Conservation (phyloP, 108 stramenopile genomes). For the Fistulifera solaris region DNA sequence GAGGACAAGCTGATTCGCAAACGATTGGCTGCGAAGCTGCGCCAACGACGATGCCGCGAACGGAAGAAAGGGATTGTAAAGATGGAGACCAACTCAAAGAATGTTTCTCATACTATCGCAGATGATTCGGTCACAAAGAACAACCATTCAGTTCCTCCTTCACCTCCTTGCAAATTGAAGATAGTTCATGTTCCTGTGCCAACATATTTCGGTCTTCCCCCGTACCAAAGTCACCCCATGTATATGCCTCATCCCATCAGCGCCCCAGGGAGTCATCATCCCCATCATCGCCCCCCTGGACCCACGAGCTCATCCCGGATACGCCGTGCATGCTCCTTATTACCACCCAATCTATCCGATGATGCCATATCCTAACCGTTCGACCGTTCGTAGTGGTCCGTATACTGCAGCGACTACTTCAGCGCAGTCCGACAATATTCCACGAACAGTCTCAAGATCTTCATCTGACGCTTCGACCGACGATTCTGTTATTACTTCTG, state of each 20-base stretch:
- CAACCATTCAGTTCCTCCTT: too few species aligned
- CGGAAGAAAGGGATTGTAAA: slow-evolving; percentile 2
- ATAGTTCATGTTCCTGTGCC: too few species aligned
- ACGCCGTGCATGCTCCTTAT: not conserved
- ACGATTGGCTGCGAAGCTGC: slow-evolving; percentile 10
- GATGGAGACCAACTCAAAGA: not conserved
- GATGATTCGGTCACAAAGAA: too few species aligned
- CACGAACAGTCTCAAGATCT: too few species aligned
- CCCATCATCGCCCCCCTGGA: not conserved
- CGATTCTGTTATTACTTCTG: not conserved
- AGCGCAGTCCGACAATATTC: too few species aligned
- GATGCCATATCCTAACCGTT: too few species aligned
- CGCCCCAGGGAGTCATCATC: not conserved
- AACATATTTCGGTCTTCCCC: too few species aligned
- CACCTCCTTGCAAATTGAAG: too few species aligned
- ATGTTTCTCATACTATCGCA: too few species aligned
- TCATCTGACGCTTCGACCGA: too few species aligned
- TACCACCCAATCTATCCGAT: not conserved
- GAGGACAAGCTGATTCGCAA: slow-evolving; percentile 10
- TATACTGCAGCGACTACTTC: not conserved
- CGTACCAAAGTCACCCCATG: too few species aligned
- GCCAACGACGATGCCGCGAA: slow-evolving; percentile 14
- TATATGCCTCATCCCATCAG: not conserved
- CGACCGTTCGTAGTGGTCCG: not conserved
- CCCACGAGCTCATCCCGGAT: not conserved